Evolutionary conservation across 176 grass and related monocot genomes (phyloP).

Genomic region (Oryza coarctata): DNA sequence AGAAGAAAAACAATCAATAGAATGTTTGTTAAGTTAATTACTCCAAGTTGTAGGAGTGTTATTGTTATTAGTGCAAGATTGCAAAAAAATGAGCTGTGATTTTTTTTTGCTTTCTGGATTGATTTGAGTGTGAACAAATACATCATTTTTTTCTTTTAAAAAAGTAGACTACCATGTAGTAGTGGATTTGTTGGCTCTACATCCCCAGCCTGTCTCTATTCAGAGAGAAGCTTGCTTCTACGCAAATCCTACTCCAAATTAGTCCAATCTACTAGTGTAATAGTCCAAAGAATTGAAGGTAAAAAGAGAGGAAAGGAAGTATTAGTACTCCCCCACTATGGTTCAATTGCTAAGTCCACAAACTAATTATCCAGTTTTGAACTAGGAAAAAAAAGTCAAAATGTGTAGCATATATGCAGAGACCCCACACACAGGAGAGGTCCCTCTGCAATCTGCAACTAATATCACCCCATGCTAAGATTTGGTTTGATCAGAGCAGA

Average conservation of each 20-base stretch:
- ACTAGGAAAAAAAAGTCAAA: background rate
- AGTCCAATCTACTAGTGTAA: background rate
- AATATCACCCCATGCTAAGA: background rate
- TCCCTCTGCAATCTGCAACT: no score
- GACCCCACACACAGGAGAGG: background rate
- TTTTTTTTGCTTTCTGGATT: background rate
- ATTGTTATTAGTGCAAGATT: background rate
- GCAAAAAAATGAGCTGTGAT: background rate
- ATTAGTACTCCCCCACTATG: background rate
- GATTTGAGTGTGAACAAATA: background rate
- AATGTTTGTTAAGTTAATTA: background rate
- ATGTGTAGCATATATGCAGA: background rate
- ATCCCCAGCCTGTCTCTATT: background rate
- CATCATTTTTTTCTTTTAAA: background rate
- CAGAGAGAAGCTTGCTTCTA: slow-evolving; percentile 15
- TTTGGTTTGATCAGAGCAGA: background rate
- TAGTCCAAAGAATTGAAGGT: background rate
- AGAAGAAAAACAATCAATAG: background rate
- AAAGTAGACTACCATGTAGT: background rate
- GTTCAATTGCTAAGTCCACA: background rate
- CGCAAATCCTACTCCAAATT: slow-evolving; percentile 28
- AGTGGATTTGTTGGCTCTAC: slow-evolving; percentile 12
- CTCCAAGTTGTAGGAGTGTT: background rate
- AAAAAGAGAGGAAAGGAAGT: background rate
- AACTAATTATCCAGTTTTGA: background rate